A percentile compares a stretch with the other conserved stretches of the same genome.
phyloP scores from a whole-genome alignment of 2,329 filamentous ascomycete species.

The Fonsecaea erecta region DNA sequence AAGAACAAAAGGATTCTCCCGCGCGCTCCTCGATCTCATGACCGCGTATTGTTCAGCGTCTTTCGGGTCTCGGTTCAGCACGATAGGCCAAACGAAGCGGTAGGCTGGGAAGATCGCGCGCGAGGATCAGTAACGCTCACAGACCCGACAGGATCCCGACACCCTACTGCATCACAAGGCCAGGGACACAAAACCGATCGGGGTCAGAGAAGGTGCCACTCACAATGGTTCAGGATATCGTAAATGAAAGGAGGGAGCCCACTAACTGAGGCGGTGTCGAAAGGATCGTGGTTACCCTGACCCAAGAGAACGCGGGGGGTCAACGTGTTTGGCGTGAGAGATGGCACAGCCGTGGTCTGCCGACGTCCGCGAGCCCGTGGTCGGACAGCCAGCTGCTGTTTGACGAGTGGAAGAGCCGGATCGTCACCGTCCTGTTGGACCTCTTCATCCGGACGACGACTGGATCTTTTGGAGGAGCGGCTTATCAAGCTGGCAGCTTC shows the following conservation, averaged over 20 bases:
- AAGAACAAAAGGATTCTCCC: conserved; percentile 2
- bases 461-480: not conserved
- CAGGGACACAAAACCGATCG: not conserved
- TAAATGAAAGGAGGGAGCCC: conserved; percentile 14
- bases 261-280: conserved; percentile 1
- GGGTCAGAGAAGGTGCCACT: not conserved
- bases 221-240: conserved; percentile 5
- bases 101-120: conserved; percentile 1
- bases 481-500: not conserved
- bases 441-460: not conserved
- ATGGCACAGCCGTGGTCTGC: not conserved
- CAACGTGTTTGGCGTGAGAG: not conserved
- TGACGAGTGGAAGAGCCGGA: not conserved
- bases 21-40: not conserved
- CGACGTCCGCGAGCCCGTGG: not conserved
- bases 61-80: conserved; percentile 4
- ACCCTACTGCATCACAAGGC: not conserved
- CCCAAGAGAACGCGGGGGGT: not conserved
- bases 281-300: conserved; percentile 11
- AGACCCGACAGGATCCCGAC: not conserved
- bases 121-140: not conserved
- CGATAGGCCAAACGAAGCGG: conserved; percentile 5
- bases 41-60: not conserved
- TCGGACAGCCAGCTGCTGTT: conserved; percentile 1
- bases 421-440: not conserved